Base-by-base conservation (phyloP, 106 monocot genomes). In the Narthecium ossifragum region DNA sequence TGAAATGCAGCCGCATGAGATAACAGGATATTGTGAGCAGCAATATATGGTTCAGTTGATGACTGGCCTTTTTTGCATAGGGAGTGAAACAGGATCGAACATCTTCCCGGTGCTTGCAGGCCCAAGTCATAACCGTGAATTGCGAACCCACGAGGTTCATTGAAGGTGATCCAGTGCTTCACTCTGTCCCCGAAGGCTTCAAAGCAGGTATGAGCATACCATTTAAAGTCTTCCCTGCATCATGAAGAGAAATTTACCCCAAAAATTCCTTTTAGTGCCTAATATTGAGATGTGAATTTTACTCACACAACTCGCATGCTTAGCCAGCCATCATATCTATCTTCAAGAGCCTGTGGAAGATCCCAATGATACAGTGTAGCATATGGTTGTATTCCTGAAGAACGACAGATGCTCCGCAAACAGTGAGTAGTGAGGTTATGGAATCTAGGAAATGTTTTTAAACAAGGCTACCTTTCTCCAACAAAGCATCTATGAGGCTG, bases 161-260 rank as follows among this genome's bases (percentile, higher is more conserved):
- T 89, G 52, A 89, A 80, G 43, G 84, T 89, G 57, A 84, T 89
- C 88, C 88, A 89, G 38, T 84, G 71, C 66, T 84, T 89, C 55
- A 89, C 84, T 75, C 88, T 73, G 59, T 84, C 88, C n/a, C 88
- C 88, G 47, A 88, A 88, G 20, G 67, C 79, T 59, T 80, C 47
- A 55, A 84, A 88, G 55, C 84, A 88, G 5, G 80, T 84, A 18
- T 64, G 47, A 4, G 88, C 88, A 57, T 78, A 89, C 15, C 61
- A 46, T 28, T 69, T 71, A 29, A 72, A 89, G 64, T 81, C 88
- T 54, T 74, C 37, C 51, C 88, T 88, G 80, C 64, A 70, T 52
- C 38, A 33, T 32, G 30, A 39, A 54, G 1, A 18, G 18, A 3
- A 20, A 53, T 46, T 1, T 3, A 15, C 14, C 18, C 15, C n/a